phyloP scores from a whole-genome alignment of 2,329 filamentous ascomycete genomes.

The Phaeosphaeria sp. region DNA sequence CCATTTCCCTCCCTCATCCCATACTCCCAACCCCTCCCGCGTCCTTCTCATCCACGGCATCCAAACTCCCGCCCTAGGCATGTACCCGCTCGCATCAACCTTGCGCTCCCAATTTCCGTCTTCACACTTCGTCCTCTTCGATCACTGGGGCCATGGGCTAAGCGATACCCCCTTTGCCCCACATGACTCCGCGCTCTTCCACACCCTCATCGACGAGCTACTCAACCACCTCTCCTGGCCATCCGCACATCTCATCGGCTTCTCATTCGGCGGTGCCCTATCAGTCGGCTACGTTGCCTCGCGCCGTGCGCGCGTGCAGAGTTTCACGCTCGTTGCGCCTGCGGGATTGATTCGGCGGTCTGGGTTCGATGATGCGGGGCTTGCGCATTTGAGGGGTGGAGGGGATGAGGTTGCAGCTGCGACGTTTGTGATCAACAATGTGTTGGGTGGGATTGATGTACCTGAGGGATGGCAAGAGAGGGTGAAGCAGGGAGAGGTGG shows the following conservation, averaged over 20 bases:
- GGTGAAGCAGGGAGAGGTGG: conserved; percentile 52
- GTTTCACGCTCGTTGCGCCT: conserved; percentile 55
- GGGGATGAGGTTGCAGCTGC: conserved; percentile 42
- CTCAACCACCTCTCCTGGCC: conserved; percentile 53
- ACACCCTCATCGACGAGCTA: conserved; percentile 49
- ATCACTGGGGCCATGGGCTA: conserved; percentile 63
- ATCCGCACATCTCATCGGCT: conserved; percentile 56
- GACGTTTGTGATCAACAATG: conserved; percentile 46
- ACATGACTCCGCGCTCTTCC: conserved; percentile 54
- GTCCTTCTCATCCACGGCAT: conserved; percentile 60
- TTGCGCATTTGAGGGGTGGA: conserved; percentile 20
- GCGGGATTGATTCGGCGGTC: conserved; percentile 51
- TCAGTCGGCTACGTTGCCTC: conserved; percentile 49
- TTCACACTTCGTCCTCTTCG: conserved; percentile 53
- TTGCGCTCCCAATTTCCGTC: conserved; percentile 47
- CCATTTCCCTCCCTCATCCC: conserved; percentile 43
- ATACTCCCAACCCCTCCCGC: conserved; percentile 30
- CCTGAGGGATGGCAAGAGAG: conserved; percentile 55
- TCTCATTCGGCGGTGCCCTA: conserved; percentile 57
- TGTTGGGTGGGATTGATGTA: conserved; percentile 51
- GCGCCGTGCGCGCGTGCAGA: conserved; percentile 38
- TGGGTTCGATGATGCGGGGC: conserved; percentile 25
- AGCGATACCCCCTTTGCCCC: conserved; percentile 54
- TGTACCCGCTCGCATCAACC: conserved; percentile 51
- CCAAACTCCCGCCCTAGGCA: conserved; percentile 58